Conservation (phyloP, 768 basidiomycete genomes). For the Termitomyces sp. region DNA sequence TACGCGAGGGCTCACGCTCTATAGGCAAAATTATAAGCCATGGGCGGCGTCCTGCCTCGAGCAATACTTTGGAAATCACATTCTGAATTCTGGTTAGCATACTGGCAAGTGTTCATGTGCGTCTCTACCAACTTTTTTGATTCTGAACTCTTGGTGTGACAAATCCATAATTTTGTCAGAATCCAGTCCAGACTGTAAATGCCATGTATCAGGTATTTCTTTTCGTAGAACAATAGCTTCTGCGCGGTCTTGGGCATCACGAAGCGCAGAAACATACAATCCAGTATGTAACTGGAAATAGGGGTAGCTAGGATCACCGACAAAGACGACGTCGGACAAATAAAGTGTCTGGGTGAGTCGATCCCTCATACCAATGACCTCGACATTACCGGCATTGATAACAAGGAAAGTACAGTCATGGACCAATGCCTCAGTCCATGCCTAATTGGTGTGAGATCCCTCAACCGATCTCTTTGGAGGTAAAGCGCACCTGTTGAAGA, state of each 20-base stretch:
- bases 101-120: no score
- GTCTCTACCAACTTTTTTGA: background rate
- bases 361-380: background rate
- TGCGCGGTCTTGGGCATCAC: background rate
- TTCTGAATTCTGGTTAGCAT: background rate
- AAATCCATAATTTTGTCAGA: background rate
- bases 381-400: background rate
- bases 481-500: constrained; percentile 7
- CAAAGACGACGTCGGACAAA: background rate
- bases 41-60: background rate
- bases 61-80: background rate
- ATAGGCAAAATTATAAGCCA: background rate
- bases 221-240: background rate
- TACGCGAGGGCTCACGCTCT: background rate
- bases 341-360: constrained; percentile 2
- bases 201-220: background rate
- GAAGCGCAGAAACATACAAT: background rate
- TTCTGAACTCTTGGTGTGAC: background rate
- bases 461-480: no score
- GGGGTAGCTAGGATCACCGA: background rate
- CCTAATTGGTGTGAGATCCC: background rate
- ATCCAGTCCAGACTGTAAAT: background rate
- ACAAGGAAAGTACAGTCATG: constrained; percentile 2
- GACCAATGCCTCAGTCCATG: constrained; percentile 2
- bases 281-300: constrained; percentile 4